These are phyloP conservation scores for Chrysosporium keratinophilum DNA, from an alignment of 2,329 filamentous ascomycete genomes.

Conservation along the genomic window DNA sequence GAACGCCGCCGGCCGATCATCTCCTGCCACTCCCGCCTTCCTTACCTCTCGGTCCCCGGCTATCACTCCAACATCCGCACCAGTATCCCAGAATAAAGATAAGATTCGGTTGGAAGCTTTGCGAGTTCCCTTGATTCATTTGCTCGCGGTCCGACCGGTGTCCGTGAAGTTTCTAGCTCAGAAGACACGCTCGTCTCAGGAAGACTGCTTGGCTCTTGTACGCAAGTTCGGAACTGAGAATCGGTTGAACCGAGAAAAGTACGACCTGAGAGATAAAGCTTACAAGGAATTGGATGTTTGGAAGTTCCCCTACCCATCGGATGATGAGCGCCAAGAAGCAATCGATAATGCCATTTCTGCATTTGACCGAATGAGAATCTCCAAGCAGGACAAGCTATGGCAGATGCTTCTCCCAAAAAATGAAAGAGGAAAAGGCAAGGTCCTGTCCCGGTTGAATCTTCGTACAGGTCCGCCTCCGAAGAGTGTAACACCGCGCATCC, in stretches of 20 bases:
- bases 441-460: conserved; percentile 50
- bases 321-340: conserved; percentile 48
- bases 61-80: conserved; percentile 36
- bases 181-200: conserved; percentile 39
- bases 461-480: conserved; percentile 33
- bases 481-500: conserved; percentile 29
- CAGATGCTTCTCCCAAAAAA: conserved; percentile 50
- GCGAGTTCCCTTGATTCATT: conserved; percentile 39
- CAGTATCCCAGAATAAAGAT: conserved; percentile 28
- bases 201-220: conserved; percentile 40
- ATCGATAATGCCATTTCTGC: conserved; percentile 54
- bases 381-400: conserved; percentile 52
- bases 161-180: conserved; percentile 39
- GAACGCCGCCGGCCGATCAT: conserved; percentile 30
- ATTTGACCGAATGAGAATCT: conserved; percentile 52
- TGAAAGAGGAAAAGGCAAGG: conserved; percentile 52
- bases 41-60: conserved; percentile 30
- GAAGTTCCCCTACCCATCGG: conserved; percentile 48
- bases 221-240: conserved; percentile 45
- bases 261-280: conserved; percentile 47
- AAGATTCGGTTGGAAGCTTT: conserved; percentile 35
- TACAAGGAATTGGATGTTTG: conserved; percentile 54
- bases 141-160: conserved; percentile 45
- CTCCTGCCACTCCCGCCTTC: conserved; percentile 34
- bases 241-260: conserved; percentile 40